Base-by-base conservation (phyloP, 169 alveolate genomes). In the Plasmodium ovale region DNA sequence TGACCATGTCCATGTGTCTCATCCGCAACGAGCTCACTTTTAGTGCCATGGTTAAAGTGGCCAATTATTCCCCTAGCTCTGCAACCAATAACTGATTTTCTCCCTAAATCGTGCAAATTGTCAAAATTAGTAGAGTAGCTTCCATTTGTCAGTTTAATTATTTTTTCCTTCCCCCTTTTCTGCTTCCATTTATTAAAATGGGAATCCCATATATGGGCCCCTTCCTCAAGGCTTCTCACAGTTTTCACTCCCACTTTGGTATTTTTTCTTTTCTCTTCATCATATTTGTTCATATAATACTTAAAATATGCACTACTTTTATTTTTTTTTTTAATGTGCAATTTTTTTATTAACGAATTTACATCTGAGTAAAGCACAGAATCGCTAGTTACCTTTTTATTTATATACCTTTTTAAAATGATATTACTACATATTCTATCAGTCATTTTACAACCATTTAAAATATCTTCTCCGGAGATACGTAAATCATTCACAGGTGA, bases 101-200 rank as follows among this genome's bases (percentile, higher is more conserved):
- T 51, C 19, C 47, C 62, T 1, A 53, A 19, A 37, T 44, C 42
- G 23, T 53, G 44, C 23, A 77, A 60, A 19, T 60, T 39, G 5
- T 62, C 31, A 2, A 60, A 31, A 19, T 60, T 77, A 3, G 59
- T 64, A 53, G 59, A 42, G 19, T 5, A 64, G 56, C 3, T 60
- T 39, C 0, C 59, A 27, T 47, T 60, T 14, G 42, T 59, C 14
- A 35, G 12, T 44, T 56, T 77, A 29, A 44, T 60, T 27, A 29
- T 39, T 42, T 77, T 77, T n/a, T 23, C 33, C 25, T 51, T 70
- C 27, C 29, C 44, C n/a, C 44, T 47, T 59, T 29, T 77, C 10
- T 62, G 27, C 9, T 67, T 60, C 88, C 88, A 60, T 35, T 47
- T 77, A 67, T 64, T 60, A 54, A 60, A 77, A 53, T 67, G 44